Percentiles rank a stretch among this genome's conserved stretches.
Evolutionary conservation across 2,329 filamentous ascomycete species (phyloP).

Genomic region (Colletotrichum agaves): DNA sequence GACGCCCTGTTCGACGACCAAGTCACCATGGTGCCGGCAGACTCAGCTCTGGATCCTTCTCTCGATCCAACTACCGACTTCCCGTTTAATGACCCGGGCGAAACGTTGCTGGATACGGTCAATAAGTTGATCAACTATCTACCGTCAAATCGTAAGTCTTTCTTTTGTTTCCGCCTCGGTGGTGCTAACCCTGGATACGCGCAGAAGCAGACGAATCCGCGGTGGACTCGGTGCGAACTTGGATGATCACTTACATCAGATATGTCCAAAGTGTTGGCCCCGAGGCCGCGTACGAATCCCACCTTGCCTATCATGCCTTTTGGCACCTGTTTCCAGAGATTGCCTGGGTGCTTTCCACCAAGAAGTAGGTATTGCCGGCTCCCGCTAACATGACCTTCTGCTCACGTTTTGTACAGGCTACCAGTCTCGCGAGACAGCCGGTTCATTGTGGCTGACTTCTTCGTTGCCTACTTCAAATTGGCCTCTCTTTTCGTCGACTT

Average conservation of each 20-base stretch:
- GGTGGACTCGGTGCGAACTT: conserved; percentile 57
- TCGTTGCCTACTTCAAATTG: conserved; percentile 57
- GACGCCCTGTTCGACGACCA: conserved; percentile 45
- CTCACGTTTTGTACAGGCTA: conserved; percentile 11
- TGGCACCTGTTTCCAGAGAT: conserved; percentile 65
- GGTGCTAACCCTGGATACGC: too few species aligned
- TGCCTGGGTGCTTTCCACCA: conserved; percentile 51
- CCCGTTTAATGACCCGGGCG: conserved; percentile 54
- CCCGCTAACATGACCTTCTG: too few species aligned
- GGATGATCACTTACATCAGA: conserved; percentile 61
- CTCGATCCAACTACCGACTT: conserved; percentile 58
- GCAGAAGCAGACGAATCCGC: conserved; percentile 58
- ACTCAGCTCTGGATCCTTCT: neutral
- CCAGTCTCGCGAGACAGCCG: conserved; percentile 35
- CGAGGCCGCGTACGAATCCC: conserved; percentile 54
- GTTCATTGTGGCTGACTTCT: conserved; percentile 50
- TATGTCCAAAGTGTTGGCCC: conserved; percentile 50
- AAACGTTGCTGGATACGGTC: conserved; percentile 47
- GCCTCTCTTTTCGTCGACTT: conserved; percentile 63
- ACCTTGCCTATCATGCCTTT: conserved; percentile 57
- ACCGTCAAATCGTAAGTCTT: conserved; percentile 43
- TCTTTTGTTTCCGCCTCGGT: neutral
- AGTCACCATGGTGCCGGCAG: conserved; percentile 34
- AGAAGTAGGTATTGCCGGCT: conserved; percentile 22
- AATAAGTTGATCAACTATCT: conserved; percentile 52